Evolutionary conservation across 1,139 yeast species (phyloP), one percentile per base, ranked within the genome.

Genomic region (Scheffersomyces cryptocercus): DNA sequence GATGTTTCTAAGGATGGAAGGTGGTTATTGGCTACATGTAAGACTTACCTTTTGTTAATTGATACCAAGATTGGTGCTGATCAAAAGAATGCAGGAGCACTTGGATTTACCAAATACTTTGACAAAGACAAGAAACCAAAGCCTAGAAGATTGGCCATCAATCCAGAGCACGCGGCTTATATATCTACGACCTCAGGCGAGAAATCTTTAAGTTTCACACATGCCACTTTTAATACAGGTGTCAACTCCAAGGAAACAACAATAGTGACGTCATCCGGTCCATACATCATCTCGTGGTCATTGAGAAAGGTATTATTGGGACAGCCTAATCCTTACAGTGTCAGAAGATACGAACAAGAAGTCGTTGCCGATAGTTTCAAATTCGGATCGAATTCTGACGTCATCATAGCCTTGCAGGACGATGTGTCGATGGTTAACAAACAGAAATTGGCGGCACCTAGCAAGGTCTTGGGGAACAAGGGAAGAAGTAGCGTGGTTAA

Each of bases 241-340:
- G 44, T 79, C 12, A 75, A 77, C 41, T 61, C 79, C 30, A 79
- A 75, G 48, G 96, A 88, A 55, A 83, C 86, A 30, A 74, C 84
- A 2, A 85, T 89, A 44, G 82, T 88, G 26, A 79, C 95, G 1
- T 82, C 93, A 9, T 72, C 84, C 2, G 96, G 96, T 1, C 90
- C 90, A 11, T 90, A 81, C 62, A 85, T 89, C 28, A 77, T 90
- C 29, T 75, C 87, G 1, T 89, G 97, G 96, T 81, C 85, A n/a
- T 61, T 90, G 55, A 42, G 40, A 35, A 80, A 81, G 56, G 71
- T 84, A 9, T 61, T 85, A 41, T 64, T 70, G 39, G 82, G 83
- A 43, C 80, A 76, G 46, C 40, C 44, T 10, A 78, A 77, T 34
- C 78, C 86, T 8, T 87, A 87, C 58, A 66, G 73, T 41, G 82